Conservation (phyloP, 345 rosid genomes). For the Eucalyptus coolabah region DNA sequence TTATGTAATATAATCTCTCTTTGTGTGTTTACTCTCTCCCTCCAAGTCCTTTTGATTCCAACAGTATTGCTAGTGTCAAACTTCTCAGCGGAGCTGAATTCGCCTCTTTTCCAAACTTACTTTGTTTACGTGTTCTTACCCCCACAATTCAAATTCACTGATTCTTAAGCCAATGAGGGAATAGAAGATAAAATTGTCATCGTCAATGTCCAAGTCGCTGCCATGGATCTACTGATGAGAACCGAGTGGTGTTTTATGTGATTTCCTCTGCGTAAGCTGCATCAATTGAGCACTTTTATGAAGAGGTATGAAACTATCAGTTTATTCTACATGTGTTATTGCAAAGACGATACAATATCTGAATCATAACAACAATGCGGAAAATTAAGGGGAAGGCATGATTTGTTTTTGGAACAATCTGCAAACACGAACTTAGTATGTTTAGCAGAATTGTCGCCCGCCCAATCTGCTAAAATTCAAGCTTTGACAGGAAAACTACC, state of each 20-base stretch:
- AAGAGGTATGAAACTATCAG: not conserved
- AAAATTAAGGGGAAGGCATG: not conserved
- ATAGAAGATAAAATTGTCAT: not conserved
- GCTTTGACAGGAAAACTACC: not conserved
- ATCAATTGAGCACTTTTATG: not conserved
- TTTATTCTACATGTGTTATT: not conserved
- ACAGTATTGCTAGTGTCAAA: not conserved
- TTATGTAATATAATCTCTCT: too few relatives aligned
- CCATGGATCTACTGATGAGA: not conserved
- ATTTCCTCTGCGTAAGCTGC: not conserved
- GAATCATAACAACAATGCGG: not conserved
- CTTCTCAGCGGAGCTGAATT: not conserved
- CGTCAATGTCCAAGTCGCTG: not conserved
- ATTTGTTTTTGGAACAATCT: not conserved
- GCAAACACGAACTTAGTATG: not conserved
- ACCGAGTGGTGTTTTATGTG: not conserved
- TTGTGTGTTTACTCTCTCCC: too few relatives aligned
- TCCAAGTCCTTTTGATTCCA: too few relatives aligned
- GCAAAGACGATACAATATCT: not conserved
- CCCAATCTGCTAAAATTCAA: not conserved
- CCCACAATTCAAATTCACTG: not conserved
- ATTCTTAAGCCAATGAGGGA: not conserved
- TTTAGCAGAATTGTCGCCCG: not conserved
- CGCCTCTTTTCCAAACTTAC: not conserved
- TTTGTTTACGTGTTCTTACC: not conserved